phyloP scores from a whole-genome alignment of 306 rosid genomes.

The Betula pendula region DNA sequence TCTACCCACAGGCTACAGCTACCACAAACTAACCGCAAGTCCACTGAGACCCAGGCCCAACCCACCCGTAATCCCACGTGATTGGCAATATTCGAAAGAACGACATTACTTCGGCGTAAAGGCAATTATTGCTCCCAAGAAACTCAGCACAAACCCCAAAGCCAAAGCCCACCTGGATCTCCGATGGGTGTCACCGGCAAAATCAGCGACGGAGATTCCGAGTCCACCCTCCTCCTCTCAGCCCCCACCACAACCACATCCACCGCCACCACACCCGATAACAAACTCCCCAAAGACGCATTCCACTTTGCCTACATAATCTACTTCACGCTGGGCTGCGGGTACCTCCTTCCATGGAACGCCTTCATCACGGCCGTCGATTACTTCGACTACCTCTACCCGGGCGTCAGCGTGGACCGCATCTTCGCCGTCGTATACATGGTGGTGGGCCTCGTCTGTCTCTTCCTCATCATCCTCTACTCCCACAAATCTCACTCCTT shows the following conservation, averaged over 20 bases:
- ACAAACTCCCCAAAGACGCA: conserved; percentile 51
- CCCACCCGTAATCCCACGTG: neutral
- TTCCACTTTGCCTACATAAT: conserved; percentile 63
- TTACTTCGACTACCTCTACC: conserved; percentile 82
- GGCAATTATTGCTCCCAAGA: neutral
- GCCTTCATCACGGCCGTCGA: conserved; percentile 91
- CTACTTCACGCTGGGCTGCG: conserved; percentile 71
- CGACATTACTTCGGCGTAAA: neutral
- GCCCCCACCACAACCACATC: neutral
- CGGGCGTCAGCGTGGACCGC: conserved; percentile 79
- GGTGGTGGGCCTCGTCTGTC: conserved; percentile 51
- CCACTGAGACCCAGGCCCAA: neutral
- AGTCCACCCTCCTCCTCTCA: conserved; percentile 35
- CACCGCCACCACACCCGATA: neutral
- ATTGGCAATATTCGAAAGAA: neutral
- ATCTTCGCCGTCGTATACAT: conserved; percentile 71
- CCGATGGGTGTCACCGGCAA: conserved; percentile 27
- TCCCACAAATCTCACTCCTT: conserved; percentile 57
- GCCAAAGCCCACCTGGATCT: neutral
- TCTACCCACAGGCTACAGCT: too few species aligned
- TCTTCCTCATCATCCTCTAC: conserved; percentile 56
- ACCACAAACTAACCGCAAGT: neutral
- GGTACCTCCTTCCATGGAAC: conserved; percentile 94
- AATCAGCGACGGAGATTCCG: conserved; percentile 23
- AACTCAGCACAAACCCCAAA: neutral